Evolutionary conservation across 1,284 basidiomycete species (phyloP).

Genomic region (Amylostereum areolatum): DNA sequence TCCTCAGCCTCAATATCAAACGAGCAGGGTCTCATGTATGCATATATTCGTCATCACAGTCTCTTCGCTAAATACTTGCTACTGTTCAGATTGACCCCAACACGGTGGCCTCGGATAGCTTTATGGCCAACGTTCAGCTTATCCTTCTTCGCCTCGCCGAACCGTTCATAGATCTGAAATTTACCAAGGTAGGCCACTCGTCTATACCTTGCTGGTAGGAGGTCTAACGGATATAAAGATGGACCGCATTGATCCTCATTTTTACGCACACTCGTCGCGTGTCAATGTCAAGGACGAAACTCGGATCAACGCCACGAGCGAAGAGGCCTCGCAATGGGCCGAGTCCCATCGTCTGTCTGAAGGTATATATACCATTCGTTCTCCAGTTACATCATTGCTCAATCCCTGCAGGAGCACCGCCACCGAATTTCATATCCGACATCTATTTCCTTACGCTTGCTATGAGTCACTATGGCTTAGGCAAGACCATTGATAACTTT

Average conservation of each 20-base stretch:
- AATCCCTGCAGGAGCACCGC: slow-evolving; percentile 25
- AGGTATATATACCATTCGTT: slow-evolving; percentile 26
- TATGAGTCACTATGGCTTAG: slow-evolving; percentile 81
- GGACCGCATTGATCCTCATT: slow-evolving; percentile 86
- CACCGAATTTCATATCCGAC: slow-evolving; percentile 92
- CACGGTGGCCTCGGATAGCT: slow-evolving; percentile 88
- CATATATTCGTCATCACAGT: slow-evolving; percentile 1
- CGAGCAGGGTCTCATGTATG: slow-evolving; percentile 84
- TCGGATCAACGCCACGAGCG: slow-evolving; percentile 83
- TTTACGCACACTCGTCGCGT: slow-evolving; percentile 66
- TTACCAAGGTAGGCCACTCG: slow-evolving; percentile 63
- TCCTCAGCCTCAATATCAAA: slow-evolving; percentile 75
- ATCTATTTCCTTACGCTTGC: slow-evolving; percentile 87
- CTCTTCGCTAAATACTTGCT: slow-evolving; percentile 2
- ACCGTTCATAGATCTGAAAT: slow-evolving; percentile 93
- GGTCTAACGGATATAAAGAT: slow-evolving; percentile 44
- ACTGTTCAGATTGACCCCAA: slow-evolving; percentile 65
- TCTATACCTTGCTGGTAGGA: neutral
- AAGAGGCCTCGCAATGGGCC: slow-evolving; percentile 75
- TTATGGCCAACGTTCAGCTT: slow-evolving; percentile 88
- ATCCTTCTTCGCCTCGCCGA: slow-evolving; percentile 87
- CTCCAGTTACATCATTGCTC: neutral
- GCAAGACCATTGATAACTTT: slow-evolving; percentile 73
- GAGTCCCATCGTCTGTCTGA: slow-evolving; percentile 38
- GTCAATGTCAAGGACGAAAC: slow-evolving; percentile 84